These are phyloP conservation scores for Gracilariopsis chorda DNA, from an alignment of 23 red algal species.

Conservation along the genomic window DNA sequence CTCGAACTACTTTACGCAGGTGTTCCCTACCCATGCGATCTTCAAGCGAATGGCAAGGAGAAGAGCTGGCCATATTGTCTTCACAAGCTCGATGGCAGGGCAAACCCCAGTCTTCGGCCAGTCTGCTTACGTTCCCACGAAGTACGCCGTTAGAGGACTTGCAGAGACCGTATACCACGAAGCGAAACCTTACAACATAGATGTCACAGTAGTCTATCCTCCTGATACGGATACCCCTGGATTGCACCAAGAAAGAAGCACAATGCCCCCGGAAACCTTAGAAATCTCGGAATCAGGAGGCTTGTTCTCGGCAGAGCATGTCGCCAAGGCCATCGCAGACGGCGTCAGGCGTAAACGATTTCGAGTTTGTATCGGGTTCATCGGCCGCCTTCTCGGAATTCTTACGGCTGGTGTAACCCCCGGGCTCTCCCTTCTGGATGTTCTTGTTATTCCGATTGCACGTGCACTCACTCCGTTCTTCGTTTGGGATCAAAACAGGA, in stretches of 20 bases:
- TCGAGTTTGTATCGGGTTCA: conserved; percentile 61
- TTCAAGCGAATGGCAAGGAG: conserved; percentile 63
- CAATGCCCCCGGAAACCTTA: conserved; percentile 77
- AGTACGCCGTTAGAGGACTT: conserved; percentile 88
- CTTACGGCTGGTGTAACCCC: conserved; percentile 79
- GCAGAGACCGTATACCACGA: conserved; percentile 86
- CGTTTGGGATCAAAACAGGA: conserved; percentile 52
- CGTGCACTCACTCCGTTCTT: conserved; percentile 57
- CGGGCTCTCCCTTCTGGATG: conserved; percentile 33
- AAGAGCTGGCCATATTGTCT: conserved; percentile 72
- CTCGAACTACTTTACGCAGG: conserved; percentile 71
- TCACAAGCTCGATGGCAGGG: conserved; percentile 83
- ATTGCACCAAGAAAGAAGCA: conserved; percentile 51
- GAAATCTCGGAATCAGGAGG: conserved; percentile 66
- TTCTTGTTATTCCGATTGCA: conserved; percentile 66
- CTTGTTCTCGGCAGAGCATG: conserved; percentile 66
- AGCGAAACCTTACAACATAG: conserved; percentile 73
- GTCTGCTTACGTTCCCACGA: conserved; percentile 77
- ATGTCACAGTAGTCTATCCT: conserved; percentile 76
- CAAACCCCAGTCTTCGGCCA: conserved; percentile 76
- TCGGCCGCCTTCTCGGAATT: conserved; percentile 72
- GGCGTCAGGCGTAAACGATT: conserved; percentile 53
- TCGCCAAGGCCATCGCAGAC: conserved; percentile 54
- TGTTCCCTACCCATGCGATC: conserved; percentile 67
- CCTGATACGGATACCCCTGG: conserved; percentile 95